phyloP scores from a whole-genome alignment of 345 rosid genomes.

The Lumnitzera racemosa region DNA sequence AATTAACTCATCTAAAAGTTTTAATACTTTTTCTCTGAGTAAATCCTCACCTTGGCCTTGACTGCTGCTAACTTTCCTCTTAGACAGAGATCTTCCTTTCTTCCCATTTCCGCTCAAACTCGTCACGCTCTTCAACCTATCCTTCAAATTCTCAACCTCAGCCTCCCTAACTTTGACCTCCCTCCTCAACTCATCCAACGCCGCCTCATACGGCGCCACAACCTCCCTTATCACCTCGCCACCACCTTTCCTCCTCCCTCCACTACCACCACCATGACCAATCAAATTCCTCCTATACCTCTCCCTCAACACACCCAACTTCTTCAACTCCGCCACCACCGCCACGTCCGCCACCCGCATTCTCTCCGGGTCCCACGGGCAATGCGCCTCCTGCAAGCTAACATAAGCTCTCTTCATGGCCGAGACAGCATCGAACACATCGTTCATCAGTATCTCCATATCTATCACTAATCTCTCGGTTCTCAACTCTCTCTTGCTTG shows the following conservation, averaged over 20 bases:
- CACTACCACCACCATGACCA: slow-evolving; percentile 20
- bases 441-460: slow-evolving; percentile 52
- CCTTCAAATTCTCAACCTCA: slow-evolving; percentile 75
- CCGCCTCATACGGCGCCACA: slow-evolving; percentile 94
- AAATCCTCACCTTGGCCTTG: slow-evolving; percentile 31
- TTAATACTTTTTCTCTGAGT: background rate
- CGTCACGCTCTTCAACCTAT: slow-evolving; percentile 42
- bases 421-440: slow-evolving; percentile 67
- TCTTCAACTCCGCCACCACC: slow-evolving; percentile 73
- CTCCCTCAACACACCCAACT: slow-evolving; percentile 60
- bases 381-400: slow-evolving; percentile 77
- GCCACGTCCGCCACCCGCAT: slow-evolving; percentile 79
- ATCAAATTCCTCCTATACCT: slow-evolving; percentile 52
- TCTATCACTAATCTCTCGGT: slow-evolving; percentile 22
- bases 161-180: slow-evolving; percentile 58
- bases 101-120: slow-evolving; percentile 28
- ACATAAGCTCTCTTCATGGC: slow-evolving; percentile 71
- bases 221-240: slow-evolving; percentile 63
- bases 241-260: slow-evolving; percentile 20
- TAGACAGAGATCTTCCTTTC: slow-evolving; percentile 53
- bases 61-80: slow-evolving; percentile 62
- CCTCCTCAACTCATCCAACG: slow-evolving; percentile 74
- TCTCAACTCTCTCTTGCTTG: background rate
- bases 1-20: background rate
- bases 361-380: slow-evolving; percentile 94